Evolutionary conservation across 2,329 filamentous ascomycete species (phyloP).

Genomic region (Dactylonectria estremocensis): DNA sequence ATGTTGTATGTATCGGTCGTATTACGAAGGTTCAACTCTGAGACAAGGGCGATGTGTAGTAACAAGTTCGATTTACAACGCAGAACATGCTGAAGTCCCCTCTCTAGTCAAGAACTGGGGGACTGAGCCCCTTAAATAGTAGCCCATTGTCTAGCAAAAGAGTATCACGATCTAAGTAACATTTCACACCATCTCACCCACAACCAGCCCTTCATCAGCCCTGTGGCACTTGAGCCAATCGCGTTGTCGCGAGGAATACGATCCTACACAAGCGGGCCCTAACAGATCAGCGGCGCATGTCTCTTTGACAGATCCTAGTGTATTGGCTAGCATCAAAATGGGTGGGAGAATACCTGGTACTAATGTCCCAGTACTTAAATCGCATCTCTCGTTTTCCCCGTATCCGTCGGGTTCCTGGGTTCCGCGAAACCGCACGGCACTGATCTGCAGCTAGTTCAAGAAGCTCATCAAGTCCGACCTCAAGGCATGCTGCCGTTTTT

Average conservation of each 20-base stretch:
- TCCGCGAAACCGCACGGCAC: not conserved
- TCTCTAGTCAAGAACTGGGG: constrained; percentile 5
- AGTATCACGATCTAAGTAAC: not conserved
- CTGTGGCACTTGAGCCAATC: constrained; percentile 38
- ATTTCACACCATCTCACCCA: constrained; percentile 24
- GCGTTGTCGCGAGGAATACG: constrained; percentile 44
- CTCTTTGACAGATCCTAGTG: not conserved
- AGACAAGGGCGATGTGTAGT: not conserved
- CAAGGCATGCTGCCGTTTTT: not conserved
- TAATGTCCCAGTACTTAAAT: constrained; percentile 14
- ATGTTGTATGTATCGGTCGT: not conserved
- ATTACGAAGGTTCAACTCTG: not conserved
- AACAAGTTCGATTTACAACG: not conserved
- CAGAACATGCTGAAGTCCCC: not conserved
- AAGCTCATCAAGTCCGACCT: not conserved
- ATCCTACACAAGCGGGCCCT: constrained; percentile 15
- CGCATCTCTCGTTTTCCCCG: constrained; percentile 33
- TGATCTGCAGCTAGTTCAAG: not conserved
- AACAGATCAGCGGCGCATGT: constrained; percentile 24
- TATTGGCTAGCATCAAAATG: not conserved
- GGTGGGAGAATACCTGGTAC: constrained; percentile 1
- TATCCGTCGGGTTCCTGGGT: constrained; percentile 36
- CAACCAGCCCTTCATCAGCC: constrained; percentile 27
- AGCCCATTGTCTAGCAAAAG: not conserved
- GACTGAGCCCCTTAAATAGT: constrained; percentile 29